Evolutionary conservation across 1,139 yeast species (phyloP), one percentile per base, ranked within the genome.

Genomic region (Hemisphaericaspora xylanilytica): DNA sequence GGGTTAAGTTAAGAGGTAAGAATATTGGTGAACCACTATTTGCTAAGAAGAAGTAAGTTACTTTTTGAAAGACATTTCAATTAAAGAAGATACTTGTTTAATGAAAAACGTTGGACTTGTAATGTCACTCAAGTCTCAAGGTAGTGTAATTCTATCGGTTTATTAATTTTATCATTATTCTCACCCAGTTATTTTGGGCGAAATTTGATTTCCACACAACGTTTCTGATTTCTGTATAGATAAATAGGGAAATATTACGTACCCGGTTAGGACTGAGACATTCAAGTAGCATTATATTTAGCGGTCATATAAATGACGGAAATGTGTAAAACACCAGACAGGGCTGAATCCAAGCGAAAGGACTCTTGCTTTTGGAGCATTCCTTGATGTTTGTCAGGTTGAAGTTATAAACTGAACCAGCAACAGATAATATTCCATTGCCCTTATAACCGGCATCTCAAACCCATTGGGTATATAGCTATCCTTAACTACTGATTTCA

Each of bases 1-100:
- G 97, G 51, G 85, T 92, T 50, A 92, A 89, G 72, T 80, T 92
- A 61, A 81, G 98, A 71, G 98, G 98, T 56, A 89, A 90, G 73
- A 85, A 83, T 67, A 86, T 92, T 55, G 98, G 98, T 47, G 81
- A 83, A 56, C 96, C 98, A 32, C 75, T 92, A 52, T 84, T 83
- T 51, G 84, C 79, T 38, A 81, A 83, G 66, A 84, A 85, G 73
- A 74, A 74, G 67, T 74, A 67, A 49, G n/a, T 8, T 27, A 20
- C 22, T 9, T n/a, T n/a, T n/a, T n/a, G n/a, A n/a, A n/a, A n/a
- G n/a, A n/a, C n/a, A n/a, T n/a, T n/a, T n/a, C n/a, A n/a, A n/a
- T n/a, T n/a, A n/a, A n/a, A n/a, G n/a, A n/a, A n/a, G n/a, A 20
- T 20, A 8, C 21, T 20, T 20, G 21, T 22, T 22, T 25, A 12